Conservation (phyloP, 257 asterid species). For the Asclepias syriaca region DNA sequence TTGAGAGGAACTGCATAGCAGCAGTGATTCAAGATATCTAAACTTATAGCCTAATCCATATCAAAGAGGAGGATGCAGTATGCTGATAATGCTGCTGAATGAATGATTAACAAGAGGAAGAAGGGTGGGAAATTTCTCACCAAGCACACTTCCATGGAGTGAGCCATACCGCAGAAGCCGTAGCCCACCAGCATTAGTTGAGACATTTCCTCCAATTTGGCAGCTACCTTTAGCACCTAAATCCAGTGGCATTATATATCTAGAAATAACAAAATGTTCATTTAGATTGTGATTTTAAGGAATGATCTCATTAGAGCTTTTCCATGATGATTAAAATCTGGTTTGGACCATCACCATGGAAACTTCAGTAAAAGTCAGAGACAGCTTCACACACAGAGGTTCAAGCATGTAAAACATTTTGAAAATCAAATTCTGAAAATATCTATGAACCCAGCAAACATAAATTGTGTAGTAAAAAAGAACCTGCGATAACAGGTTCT, state of each 20-base stretch:
- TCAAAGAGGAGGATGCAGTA: too few species aligned
- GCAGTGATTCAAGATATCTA: not conserved
- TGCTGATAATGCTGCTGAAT: not conserved
- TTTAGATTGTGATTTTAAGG: not conserved
- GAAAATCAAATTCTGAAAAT: not conserved
- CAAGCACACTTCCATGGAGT: slow-evolving; percentile 93
- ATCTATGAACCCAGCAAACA: not conserved
- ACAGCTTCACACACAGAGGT: not conserved
- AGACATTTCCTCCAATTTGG: slow-evolving; percentile 95
- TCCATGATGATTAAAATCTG: not conserved
- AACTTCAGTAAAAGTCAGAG: not conserved
- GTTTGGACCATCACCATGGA: not conserved
- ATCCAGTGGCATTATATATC: slow-evolving; percentile 93
- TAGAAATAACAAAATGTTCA: slow-evolving; percentile 23
- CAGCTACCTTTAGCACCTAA: slow-evolving; percentile 99
- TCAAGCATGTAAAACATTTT: not conserved
- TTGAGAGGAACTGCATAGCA: not conserved
- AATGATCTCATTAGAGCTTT: not conserved
- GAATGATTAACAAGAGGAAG: not conserved
- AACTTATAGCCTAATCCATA: not conserved
- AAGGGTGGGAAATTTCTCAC: slow-evolving; percentile 33
- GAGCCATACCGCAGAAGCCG: slow-evolving; percentile 96
- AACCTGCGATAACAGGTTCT: not conserved
- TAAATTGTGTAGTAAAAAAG: not conserved
- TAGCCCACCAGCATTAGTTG: slow-evolving; percentile 99